phyloP scores from a whole-genome alignment of 2,329 filamentous ascomycete species.

The Pestalotiopsis sp. region DNA sequence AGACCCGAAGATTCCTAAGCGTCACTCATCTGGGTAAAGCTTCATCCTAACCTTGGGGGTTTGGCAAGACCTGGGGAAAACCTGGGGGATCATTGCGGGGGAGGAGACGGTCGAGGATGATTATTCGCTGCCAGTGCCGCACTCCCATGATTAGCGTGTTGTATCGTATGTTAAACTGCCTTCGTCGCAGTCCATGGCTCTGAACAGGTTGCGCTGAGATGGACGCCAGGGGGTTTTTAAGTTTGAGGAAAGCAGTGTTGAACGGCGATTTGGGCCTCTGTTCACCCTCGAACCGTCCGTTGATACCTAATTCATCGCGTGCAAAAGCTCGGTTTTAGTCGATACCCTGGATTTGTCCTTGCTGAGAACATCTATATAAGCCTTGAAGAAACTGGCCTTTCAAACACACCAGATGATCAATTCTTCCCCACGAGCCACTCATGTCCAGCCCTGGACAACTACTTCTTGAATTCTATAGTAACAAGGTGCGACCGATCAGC shows the following conservation, averaged over 20 bases:
- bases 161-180: not conserved
- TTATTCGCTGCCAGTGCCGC: not conserved
- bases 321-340: too few relatives aligned
- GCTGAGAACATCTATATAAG: not conserved
- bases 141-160: not conserved
- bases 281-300: too few relatives aligned
- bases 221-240: not conserved
- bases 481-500: not conserved
- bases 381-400: not conserved
- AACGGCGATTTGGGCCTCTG: too few relatives aligned
- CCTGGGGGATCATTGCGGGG: not conserved
- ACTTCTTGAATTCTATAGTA: not conserved
- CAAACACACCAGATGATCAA: not conserved
- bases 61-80: not conserved
- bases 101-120: not conserved
- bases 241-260: too few relatives aligned
- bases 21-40: not conserved
- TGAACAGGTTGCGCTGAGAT: not conserved
- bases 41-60: not conserved
- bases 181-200: not conserved
- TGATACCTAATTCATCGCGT: too few relatives aligned
- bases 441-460: not conserved
- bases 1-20: not conserved
- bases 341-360: not conserved
- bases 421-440: not conserved